Conservation (phyloP, 31 red algal species). For the Bonnemaisonia californica region DNA sequence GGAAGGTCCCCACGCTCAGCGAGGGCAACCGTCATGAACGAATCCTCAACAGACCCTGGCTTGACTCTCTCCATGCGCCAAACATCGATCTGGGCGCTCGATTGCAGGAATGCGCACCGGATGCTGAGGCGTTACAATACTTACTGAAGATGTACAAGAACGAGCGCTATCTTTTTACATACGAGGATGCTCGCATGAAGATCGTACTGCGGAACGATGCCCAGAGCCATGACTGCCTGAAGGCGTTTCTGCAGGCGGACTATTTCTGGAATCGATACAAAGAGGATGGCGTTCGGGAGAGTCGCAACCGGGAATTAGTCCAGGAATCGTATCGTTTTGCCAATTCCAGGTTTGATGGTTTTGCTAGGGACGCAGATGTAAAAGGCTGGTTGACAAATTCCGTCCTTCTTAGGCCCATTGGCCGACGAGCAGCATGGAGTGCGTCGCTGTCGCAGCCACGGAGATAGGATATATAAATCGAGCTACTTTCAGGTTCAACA, state of each 20-base stretch:
- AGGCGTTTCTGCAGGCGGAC: constrained; percentile 92
- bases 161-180: constrained; percentile 83
- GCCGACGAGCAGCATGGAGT: constrained; percentile 74
- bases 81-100: constrained; percentile 90
- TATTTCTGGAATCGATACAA: constrained; percentile 91
- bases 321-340: constrained; percentile 80
- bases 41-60: constrained; percentile 87
- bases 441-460: constrained; percentile 26
- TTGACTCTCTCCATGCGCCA: constrained; percentile 91
- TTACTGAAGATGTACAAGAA: constrained; percentile 80
- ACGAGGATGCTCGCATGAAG: constrained; percentile 76
- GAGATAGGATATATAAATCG: neutral
- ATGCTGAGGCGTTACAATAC: constrained; percentile 87
- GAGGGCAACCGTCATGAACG: constrained; percentile 85
- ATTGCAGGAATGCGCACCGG: constrained; percentile 82
- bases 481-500: too few species aligned
- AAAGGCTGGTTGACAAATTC: constrained; percentile 77
- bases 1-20: constrained; percentile 68
- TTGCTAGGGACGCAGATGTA: constrained; percentile 66
- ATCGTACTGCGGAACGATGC: constrained; percentile 88
- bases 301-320: constrained; percentile 72
- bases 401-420: constrained; percentile 74
- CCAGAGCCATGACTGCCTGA: constrained; percentile 75
- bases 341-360: constrained; percentile 71
- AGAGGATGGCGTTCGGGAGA: constrained; percentile 51